Evolutionary conservation across 352 stramenopile genomes (phyloP), one percentile per base, ranked within the genome.

Genomic region (Pythium biforme): DNA sequence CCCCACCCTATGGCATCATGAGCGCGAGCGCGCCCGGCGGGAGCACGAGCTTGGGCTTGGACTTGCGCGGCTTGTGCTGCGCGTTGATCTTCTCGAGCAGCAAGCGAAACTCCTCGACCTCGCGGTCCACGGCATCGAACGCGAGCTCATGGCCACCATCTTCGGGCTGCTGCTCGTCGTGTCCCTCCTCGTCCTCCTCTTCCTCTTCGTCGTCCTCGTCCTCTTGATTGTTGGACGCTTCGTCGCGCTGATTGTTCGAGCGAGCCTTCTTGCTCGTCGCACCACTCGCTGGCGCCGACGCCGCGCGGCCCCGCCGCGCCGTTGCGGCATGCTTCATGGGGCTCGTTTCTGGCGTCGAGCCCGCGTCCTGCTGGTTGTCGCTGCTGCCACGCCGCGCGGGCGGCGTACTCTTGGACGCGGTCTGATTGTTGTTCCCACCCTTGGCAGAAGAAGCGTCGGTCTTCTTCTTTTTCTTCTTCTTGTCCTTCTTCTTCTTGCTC

Each of bases 401-500:
- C 19, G 29, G 45, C 19, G 29, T 19, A 5, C 12, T 20, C 48
- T 59, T 53, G 19, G 55, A 20, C 17, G 22, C 26, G 3, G 15
- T 15, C 25, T 60, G 54, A 26, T 57, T 57, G n/a, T 40, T 60
- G 19, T 25, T 25, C 12, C 55, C 31, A 17, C 34, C 15, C 40
- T 26, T 45, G 12, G 7, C 22, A 20, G 29, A 20, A 19, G 34
- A 10, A 3, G 23, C 17, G 15, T 75, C 72, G 15, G 74, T 66
- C 43, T 86, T 76, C 58, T 77, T 81, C 57, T 85, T 83, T 50
- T 85, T 85, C 67, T 89, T 91, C 54, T 88, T 82, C 55, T 90
- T 84, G 59, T 84, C 77, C 64, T 87, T 90, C 62, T 82, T 89
- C 62, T 90, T 92, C 66, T 90, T 92, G 58, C 75, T 88, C 34